phyloP scores from a whole-genome alignment of 139 green algal genomes.

The Chlamydomonas urium region DNA sequence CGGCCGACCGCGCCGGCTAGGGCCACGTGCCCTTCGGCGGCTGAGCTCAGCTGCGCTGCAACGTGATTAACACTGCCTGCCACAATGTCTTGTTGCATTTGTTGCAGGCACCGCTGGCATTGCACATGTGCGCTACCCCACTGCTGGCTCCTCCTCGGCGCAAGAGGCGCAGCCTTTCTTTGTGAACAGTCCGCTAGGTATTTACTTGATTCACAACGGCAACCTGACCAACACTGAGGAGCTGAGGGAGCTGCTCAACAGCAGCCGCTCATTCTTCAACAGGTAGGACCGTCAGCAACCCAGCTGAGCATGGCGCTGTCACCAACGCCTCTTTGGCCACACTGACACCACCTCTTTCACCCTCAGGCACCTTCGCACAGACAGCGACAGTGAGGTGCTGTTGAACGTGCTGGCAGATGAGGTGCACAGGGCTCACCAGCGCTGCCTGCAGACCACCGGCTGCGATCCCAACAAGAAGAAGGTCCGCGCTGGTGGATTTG shows the following conservation, averaged over 20 bases:
- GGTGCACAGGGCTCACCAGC: conserved; percentile 88
- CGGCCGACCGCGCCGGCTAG: too few species aligned
- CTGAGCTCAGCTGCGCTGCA: too few species aligned
- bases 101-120: conserved; percentile 68
- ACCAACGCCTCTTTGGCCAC: neutral
- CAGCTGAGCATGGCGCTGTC: neutral
- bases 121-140: conserved; percentile 94
- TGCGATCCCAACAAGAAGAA: conserved; percentile 78
- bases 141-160: conserved; percentile 79
- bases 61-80: neutral
- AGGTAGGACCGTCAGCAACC: conserved; percentile 20
- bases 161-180: conserved; percentile 99
- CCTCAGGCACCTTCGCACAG: conserved; percentile 82
- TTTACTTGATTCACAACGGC: conserved; percentile 98
- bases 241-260: conserved; percentile 68
- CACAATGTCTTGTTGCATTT: neutral
- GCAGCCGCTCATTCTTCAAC: conserved; percentile 84
- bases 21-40: too few species aligned
- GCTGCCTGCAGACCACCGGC: conserved; percentile 57
- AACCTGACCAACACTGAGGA: conserved; percentile 97
- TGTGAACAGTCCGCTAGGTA: conserved; percentile 94
- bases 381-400: conserved; percentile 93
- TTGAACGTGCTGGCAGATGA: conserved; percentile 96
- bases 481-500: too few species aligned
- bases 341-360: conserved; percentile 20